Conservation (phyloP, 2,329 filamentous ascomycete species). For the Ophiobolus disseminans region DNA sequence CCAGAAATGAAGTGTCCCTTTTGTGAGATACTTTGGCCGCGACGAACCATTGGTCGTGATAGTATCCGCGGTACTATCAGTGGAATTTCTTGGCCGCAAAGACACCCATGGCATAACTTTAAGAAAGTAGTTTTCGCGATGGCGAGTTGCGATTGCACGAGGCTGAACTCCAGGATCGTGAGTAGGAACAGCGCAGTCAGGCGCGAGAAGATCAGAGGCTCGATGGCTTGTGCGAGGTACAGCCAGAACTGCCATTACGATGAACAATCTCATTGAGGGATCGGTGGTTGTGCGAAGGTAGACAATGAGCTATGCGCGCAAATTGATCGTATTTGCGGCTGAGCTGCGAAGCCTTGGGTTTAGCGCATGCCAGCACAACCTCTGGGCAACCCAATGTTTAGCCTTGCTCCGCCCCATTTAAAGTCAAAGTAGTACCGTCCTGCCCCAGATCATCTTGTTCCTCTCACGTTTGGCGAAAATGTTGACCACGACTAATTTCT, state of each 20-base stretch:
- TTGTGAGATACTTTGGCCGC: background rate
- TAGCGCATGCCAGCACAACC: background rate
- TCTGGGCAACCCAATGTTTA: background rate
- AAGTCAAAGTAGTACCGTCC: background rate
- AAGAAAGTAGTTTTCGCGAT: background rate
- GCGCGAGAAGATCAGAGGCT: background rate
- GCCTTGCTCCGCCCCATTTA: background rate
- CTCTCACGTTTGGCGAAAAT: background rate
- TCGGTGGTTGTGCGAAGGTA: background rate
- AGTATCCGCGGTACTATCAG: background rate
- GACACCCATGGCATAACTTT: background rate
- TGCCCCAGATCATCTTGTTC: background rate
- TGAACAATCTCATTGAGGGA: constrained; percentile 1
- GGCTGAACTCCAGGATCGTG: background rate
- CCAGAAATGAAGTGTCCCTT: background rate
- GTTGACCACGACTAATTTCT: constrained; percentile 1
- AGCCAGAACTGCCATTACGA: background rate
- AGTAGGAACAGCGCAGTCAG: background rate
- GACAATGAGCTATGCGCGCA: background rate
- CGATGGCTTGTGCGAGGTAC: background rate
- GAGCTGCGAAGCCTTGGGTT: background rate
- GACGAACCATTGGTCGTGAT: background rate
- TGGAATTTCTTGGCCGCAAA: background rate
- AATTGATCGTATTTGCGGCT: background rate
- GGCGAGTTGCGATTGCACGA: background rate